These are phyloP conservation scores for Rhynchospora breviuscula DNA, from an alignment of 176 grass and related monocot species.

Conservation along the genomic window DNA sequence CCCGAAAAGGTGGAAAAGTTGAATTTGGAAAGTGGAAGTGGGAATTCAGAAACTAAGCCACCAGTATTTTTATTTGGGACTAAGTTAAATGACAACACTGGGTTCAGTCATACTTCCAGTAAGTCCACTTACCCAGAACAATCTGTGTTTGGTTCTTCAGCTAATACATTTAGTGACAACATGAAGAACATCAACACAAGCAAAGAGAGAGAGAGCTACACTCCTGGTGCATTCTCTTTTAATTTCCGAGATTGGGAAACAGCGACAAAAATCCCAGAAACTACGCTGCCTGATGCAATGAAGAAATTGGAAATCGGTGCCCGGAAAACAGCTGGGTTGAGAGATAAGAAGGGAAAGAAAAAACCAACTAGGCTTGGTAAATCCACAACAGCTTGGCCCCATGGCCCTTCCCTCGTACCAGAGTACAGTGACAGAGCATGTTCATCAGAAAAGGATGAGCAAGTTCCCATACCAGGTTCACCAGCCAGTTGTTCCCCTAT, in stretches of 20 bases:
- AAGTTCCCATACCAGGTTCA: slow-evolving; percentile 27
- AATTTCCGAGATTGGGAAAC: slow-evolving; percentile 27
- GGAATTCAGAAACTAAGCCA: slow-evolving; percentile 33
- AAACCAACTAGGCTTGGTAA: slow-evolving; percentile 43
- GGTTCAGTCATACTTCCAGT: slow-evolving; percentile 35
- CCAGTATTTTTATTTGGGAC: slow-evolving; percentile 47
- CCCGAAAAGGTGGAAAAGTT: slow-evolving; percentile 54
- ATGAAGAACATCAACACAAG: slow-evolving; percentile 22
- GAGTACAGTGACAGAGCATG: slow-evolving; percentile 13
- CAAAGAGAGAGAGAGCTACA: slow-evolving; percentile 12
- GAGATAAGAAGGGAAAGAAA: slow-evolving; percentile 53
- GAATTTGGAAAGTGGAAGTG: slow-evolving; percentile 36
- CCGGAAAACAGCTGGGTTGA: slow-evolving; percentile 43
- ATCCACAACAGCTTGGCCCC: slow-evolving; percentile 15
- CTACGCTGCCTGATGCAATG: slow-evolving; percentile 50
- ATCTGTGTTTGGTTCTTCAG: slow-evolving; percentile 25
- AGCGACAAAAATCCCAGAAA: slow-evolving; percentile 21
- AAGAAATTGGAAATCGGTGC: slow-evolving; percentile 53
- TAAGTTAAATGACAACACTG: slow-evolving; percentile 29
- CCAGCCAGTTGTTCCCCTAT: slow-evolving; percentile 71
- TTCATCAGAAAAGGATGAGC: slow-evolving; percentile 14
- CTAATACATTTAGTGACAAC: slow-evolving; percentile 4
- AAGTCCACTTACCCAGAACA: slow-evolving; percentile 18
- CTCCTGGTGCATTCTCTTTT: slow-evolving; percentile 23
- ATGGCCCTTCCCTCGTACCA: slow-evolving; percentile 30